These are phyloP conservation scores for Fusarium cyanostomum DNA, from an alignment of 2,329 filamentous ascomycete species.

Conservation along the genomic window DNA sequence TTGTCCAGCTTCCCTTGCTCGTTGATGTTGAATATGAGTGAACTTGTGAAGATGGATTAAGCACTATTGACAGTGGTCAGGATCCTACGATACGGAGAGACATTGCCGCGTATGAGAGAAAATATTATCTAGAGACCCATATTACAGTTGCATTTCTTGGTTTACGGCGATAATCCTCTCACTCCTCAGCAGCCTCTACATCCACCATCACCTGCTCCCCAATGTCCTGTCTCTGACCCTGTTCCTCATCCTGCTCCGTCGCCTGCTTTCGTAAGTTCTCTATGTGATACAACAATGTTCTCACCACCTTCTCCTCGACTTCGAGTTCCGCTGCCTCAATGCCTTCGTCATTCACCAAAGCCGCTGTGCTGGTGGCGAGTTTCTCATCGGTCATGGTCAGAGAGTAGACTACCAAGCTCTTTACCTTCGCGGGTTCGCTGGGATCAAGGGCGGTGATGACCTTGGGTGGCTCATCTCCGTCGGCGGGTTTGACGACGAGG, in stretches of 20 bases:
- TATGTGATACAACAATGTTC: constrained; percentile 56
- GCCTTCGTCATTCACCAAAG: constrained; percentile 37
- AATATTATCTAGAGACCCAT: neutral
- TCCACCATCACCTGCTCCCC: constrained; percentile 18
- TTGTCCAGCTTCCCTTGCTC: neutral
- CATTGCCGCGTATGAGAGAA: too few relatives aligned
- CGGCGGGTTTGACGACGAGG: constrained; percentile 46
- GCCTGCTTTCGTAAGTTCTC: constrained; percentile 60
- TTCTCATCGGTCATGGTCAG: constrained; percentile 47
- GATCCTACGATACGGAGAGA: too few relatives aligned
- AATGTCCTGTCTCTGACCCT: constrained; percentile 30
- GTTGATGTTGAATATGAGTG: neutral
- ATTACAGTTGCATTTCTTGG: neutral
- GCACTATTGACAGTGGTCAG: neutral
- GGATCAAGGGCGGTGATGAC: constrained; percentile 55
- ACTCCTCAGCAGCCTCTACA: constrained; percentile 8
- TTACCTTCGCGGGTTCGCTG: constrained; percentile 39
- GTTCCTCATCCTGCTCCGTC: constrained; percentile 37
- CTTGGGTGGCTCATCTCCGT: constrained; percentile 35
- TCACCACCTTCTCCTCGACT: constrained; percentile 51
- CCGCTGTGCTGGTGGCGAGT: constrained; percentile 44
- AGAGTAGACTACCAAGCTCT: constrained; percentile 45
- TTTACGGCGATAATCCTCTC: neutral
- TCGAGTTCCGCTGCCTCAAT: constrained; percentile 47
- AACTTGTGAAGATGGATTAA: neutral